Base-by-base conservation (phyloP, 495 filamentous ascomycete genomes). In the Friedmanniomyces endolithicus region DNA sequence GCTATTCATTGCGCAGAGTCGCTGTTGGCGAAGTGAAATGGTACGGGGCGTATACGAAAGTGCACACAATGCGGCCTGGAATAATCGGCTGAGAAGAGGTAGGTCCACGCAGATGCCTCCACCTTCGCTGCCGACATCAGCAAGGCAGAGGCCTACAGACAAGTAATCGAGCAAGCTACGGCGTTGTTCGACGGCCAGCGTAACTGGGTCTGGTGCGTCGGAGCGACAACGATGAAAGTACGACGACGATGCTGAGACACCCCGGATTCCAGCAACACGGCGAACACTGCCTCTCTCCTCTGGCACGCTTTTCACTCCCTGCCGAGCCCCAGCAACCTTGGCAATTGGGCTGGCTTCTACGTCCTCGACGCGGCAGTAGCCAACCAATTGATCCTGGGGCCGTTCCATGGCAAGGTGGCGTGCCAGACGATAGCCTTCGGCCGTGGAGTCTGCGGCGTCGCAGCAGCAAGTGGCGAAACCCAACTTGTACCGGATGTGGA, bases 291-390 rank as follows among this genome's bases (percentile, higher is more conserved):
- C 50, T 87, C 89, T 31, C 80, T 95, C 47, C 78, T 95, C 61
- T 92, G 85, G 83, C 86, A 95, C 71, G 83, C 82, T 37, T 88
- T 85, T 66, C 80, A 82, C 60, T 82, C 88, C 9, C 78, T 95
- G 48, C 81, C 86, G n/a, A 64, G 75, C 0, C 87, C 89, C 17
- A 85, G 80, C 46, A 76, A 71, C 29, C 69, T 78, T 34, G 84
- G 88, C 7, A 95, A 95, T 72, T 95, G 90, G 90, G 81, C 85
- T 52, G 89, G 88, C 29, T 95, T 95, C 79, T 95, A 95, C 71
- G 81, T 85, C 50, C 74, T 87, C 63, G 78, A 87, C 63, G 81
- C 50, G 7, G 48, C 50, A 49, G 64, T 20, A 17, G 29, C 57
- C 56, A 65, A 51, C 52, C 71, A 66, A 16, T 76, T 94, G 43